Conservation (phyloP, 176 grass and related monocot species). For the Lolium perenne region DNA sequence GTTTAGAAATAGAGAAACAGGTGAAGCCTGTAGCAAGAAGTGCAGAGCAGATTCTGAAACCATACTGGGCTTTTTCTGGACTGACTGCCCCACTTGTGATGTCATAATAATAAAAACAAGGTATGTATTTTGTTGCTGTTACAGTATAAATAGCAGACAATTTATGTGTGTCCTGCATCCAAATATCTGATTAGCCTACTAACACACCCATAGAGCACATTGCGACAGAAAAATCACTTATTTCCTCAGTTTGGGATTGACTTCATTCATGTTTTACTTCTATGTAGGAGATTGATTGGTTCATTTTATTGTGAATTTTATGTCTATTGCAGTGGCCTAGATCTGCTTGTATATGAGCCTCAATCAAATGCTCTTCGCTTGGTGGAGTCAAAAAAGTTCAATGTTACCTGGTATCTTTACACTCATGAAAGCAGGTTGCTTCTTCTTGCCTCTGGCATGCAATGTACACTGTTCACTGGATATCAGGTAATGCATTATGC, state of each 20-base stretch:
- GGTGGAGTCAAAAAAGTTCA: constrained; percentile 81
- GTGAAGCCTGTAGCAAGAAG: constrained; percentile 64
- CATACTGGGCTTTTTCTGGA: constrained; percentile 96
- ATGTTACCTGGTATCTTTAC: constrained; percentile 89
- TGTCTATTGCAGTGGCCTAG: constrained; percentile 74
- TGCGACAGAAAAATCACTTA: constrained; percentile 7
- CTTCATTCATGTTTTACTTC: constrained; percentile 21
- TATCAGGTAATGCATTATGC: constrained; percentile 75
- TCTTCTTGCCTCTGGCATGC: constrained; percentile 97
- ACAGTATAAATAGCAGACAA: constrained; percentile 19
- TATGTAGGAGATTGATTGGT: constrained; percentile 25
- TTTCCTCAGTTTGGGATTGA: constrained; percentile 6
- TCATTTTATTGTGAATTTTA: constrained; percentile 28
- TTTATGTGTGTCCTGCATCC: constrained; percentile 17
- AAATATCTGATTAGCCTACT: constrained; percentile 24
- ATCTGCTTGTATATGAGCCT: constrained; percentile 84
- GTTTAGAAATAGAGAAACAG: constrained; percentile 90
- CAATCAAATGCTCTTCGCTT: constrained; percentile 67
- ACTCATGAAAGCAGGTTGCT: constrained; percentile 97
- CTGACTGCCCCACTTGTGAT: constrained; percentile 93
- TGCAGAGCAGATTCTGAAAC: constrained; percentile 85
- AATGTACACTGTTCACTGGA: constrained; percentile 75
- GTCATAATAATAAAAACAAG: constrained; percentile 94
- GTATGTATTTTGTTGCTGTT: constrained; percentile 44
- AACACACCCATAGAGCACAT: neutral